These are phyloP conservation scores for Beta corolliflora DNA, from an alignment of 179 eudicot genomes.

Conservation along the genomic window DNA sequence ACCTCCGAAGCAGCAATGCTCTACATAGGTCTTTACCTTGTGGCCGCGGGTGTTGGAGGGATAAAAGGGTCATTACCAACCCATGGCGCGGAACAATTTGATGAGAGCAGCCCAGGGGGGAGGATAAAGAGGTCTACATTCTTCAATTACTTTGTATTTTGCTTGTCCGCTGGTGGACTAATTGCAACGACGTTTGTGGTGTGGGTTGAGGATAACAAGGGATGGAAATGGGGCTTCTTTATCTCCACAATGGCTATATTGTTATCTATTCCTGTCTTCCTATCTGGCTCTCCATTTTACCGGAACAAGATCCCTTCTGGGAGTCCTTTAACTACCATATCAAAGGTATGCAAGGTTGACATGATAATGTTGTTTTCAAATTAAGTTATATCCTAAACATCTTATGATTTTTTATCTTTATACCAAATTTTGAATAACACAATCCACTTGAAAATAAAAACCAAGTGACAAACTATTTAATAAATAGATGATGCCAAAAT, in stretches of 20 bases:
- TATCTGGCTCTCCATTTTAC: constrained; percentile 67
- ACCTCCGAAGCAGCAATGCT: constrained; percentile 51
- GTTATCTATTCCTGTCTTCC: constrained; percentile 71
- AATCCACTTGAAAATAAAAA: too few species aligned
- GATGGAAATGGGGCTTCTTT: constrained; percentile 96
- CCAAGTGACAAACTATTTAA: too few species aligned
- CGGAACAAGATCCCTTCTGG: constrained; percentile 51
- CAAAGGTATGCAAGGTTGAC: constrained; percentile 31
- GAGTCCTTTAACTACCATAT: constrained; percentile 50
- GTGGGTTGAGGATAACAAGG: constrained; percentile 91
- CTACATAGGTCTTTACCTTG: constrained; percentile 74
- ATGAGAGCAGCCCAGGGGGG: constrained; percentile 62
- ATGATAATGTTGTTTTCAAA: too few species aligned
- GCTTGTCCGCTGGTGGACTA: constrained; percentile 80
- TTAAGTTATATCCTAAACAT: too few species aligned
- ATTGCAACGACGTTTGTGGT: constrained; percentile 90
- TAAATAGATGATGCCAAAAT: too few species aligned
- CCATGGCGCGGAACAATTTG: constrained; percentile 94
- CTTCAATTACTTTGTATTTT: constrained; percentile 81
- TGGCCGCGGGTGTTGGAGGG: constrained; percentile 91
- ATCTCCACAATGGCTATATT: constrained; percentile 64
- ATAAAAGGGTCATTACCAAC: constrained; percentile 91
- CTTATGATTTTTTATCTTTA: too few species aligned
- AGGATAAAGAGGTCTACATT: constrained; percentile 80
- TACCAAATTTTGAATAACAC: too few species aligned